phyloP scores from a whole-genome alignment of 73 alveolate genomes.

The Breviolum minutum region DNA sequence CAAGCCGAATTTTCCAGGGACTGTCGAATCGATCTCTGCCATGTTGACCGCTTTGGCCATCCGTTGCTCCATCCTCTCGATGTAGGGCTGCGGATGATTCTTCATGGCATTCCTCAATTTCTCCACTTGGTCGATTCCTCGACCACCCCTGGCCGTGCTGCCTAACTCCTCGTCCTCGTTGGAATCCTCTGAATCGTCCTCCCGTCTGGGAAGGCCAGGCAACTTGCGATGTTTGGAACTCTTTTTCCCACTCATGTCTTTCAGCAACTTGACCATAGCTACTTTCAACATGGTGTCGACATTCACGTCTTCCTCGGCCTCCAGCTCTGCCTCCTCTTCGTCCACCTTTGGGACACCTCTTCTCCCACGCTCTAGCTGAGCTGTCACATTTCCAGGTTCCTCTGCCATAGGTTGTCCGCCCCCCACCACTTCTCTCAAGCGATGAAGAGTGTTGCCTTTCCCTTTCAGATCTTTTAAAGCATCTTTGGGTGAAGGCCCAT shows the following conservation, averaged over 20 bases:
- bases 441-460: not conserved
- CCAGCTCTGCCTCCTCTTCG: not conserved
- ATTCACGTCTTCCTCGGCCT: not conserved
- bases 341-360: not conserved
- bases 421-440: too few relatives aligned
- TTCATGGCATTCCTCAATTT: not conserved
- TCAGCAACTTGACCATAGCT: not conserved
- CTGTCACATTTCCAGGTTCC: not conserved
- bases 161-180: not conserved
- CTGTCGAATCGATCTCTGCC: not conserved
- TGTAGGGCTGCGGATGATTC: not conserved
- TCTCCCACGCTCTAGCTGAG: not conserved
- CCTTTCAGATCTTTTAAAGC: not conserved
- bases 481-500: not conserved
- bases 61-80: not conserved
- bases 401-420: not conserved
- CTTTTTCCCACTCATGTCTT: not conserved
- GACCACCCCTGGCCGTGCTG: not conserved
- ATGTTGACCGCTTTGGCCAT: not conserved
- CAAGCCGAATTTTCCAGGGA: not conserved
- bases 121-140: not conserved
- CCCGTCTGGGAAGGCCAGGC: not conserved
- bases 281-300: not conserved
- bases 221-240: not conserved
- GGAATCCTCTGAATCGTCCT: not conserved